phyloP scores from a whole-genome alignment of 169 alveolate species.

The Pseudocohnilembus persalinus region DNA sequence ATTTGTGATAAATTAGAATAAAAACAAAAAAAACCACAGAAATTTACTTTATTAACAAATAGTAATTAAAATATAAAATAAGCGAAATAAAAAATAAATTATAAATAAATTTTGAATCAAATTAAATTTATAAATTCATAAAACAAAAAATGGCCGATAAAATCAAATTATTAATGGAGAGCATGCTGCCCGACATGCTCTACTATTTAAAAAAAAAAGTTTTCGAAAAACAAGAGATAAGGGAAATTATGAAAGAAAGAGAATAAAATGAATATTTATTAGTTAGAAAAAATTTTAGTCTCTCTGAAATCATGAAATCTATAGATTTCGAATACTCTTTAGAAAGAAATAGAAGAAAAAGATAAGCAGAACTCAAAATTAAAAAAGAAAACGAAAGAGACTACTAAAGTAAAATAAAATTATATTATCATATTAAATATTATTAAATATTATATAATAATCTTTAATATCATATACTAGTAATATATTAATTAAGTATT shows the following conservation, averaged over 20 bases:
- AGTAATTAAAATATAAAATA: too few species aligned
- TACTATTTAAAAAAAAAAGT: constrained; percentile 18
- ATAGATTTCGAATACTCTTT: constrained; percentile 42
- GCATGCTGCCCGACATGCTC: constrained; percentile 42
- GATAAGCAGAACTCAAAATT: constrained; percentile 23
- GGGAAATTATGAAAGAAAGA: constrained; percentile 27
- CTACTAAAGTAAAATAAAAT: constrained; percentile 12
- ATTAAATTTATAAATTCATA: too few species aligned
- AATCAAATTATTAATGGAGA: constrained; percentile 34
- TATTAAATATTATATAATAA: too few species aligned
- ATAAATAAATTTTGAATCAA: too few species aligned
- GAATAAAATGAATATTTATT: constrained; percentile 36
- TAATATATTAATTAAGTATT: background rate
- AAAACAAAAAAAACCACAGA: too few species aligned
- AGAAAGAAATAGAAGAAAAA: constrained; percentile 38
- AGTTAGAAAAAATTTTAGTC: constrained; percentile 29
- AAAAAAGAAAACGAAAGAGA: constrained; percentile 33
- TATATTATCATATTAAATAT: too few species aligned
- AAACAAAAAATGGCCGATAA: constrained; percentile 48
- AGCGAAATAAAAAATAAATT: background rate
- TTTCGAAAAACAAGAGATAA: constrained; percentile 32
- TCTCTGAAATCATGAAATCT: constrained; percentile 26
- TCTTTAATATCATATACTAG: background rate
- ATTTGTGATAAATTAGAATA: too few species aligned
- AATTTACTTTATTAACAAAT: too few species aligned